Evolutionary conservation across 2,329 filamentous ascomycete species (phyloP), one percentile per base, ranked within the genome.

Genomic region (Alternaria alternata): DNA sequence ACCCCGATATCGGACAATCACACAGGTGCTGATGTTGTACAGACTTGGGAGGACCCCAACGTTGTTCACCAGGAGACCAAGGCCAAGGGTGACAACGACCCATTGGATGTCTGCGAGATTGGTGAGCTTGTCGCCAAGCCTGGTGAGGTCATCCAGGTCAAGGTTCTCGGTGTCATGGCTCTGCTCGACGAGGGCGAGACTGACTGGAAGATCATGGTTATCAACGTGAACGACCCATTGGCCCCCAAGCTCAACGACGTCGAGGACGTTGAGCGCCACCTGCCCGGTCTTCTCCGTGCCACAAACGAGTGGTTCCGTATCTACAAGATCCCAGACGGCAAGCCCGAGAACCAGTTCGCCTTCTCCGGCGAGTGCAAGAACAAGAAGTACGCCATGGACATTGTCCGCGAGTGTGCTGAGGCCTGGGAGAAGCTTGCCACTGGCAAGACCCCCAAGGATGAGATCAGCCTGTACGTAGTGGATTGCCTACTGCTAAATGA

Each of bases 301-400:
- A 98, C 94, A 80, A 99, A 99, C 80, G 95, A 99, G 87, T 99
- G 95, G 95, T 99, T 99, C 93, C 93, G 95, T 82, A 99, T 99
- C 89, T 99, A 99, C 91, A 99, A 99, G 88, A 99, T 99, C 84
- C 95, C 95, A 79, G 95, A 99, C 80, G 95, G 95, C 87, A 99
- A 99, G 93, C 94, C 94, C 76, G 95, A 99, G 91, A 99, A 99
- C 89, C 95, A 98, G 86, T 99, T 99, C 79, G 95, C 95, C 77
- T 99, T 99, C 87, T 97, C 94, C 62, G 95, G 95, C 86, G 95
- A 99, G 87, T 98, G 94, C 92, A 99, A 99, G 91, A 99, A 99
- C 90, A 96, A 94, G 89, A 93, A 91, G 91, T 93, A 98, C 82
- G 95, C 95, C 81, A 91, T 91, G 81, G 95, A 99, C 67, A 92